A percentile compares a stretch with the other conserved stretches of the same genome.
These are phyloP conservation scores for Suillus cothurnatus DNA, from an alignment of 768 basidiomycete species.

Conservation along the genomic window DNA sequence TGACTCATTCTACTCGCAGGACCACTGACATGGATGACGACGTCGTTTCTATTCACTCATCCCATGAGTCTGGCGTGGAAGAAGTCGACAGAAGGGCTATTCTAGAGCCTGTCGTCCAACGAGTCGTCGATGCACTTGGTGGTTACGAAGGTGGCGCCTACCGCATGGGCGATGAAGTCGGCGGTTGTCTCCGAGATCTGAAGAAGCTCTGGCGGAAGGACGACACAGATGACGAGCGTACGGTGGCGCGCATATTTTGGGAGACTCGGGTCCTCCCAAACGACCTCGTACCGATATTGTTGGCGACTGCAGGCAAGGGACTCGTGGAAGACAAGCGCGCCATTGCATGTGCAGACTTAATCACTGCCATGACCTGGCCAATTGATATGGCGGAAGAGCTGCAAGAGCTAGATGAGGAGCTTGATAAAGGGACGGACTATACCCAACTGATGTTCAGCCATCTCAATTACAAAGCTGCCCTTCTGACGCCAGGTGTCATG, in stretches of 20 bases:
- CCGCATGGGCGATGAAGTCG: slow-evolving; percentile 79
- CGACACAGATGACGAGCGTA: slow-evolving; percentile 95
- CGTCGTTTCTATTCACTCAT: slow-evolving; percentile 36
- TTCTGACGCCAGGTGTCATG: slow-evolving; percentile 65
- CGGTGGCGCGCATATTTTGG: slow-evolving; percentile 91
- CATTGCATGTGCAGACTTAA: slow-evolving; percentile 81
- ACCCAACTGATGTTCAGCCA: slow-evolving; percentile 82
- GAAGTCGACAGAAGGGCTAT: slow-evolving; percentile 49
- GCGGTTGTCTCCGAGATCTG: slow-evolving; percentile 87
- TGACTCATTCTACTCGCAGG: neutral
- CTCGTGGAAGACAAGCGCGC: slow-evolving; percentile 81
- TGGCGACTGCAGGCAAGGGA: slow-evolving; percentile 78
- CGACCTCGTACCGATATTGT: slow-evolving; percentile 85
- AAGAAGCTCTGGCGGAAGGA: slow-evolving; percentile 97
- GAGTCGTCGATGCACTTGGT: slow-evolving; percentile 81
- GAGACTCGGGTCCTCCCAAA: slow-evolving; percentile 83
- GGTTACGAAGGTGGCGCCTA: slow-evolving; percentile 70
- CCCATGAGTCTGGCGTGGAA: slow-evolving; percentile 27
- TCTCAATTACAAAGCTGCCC: slow-evolving; percentile 82
- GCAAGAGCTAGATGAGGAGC: slow-evolving; percentile 82
- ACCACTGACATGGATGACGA: slow-evolving; percentile 32
- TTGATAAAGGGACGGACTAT: slow-evolving; percentile 85
- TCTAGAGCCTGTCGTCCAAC: slow-evolving; percentile 66
- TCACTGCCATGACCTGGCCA: slow-evolving; percentile 99
- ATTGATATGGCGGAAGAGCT: slow-evolving; percentile 95